Evolutionary conservation across 2,329 filamentous ascomycete genomes (phyloP), one percentile per base, ranked within the genome.

Genomic region (Zasmidium angulare): DNA sequence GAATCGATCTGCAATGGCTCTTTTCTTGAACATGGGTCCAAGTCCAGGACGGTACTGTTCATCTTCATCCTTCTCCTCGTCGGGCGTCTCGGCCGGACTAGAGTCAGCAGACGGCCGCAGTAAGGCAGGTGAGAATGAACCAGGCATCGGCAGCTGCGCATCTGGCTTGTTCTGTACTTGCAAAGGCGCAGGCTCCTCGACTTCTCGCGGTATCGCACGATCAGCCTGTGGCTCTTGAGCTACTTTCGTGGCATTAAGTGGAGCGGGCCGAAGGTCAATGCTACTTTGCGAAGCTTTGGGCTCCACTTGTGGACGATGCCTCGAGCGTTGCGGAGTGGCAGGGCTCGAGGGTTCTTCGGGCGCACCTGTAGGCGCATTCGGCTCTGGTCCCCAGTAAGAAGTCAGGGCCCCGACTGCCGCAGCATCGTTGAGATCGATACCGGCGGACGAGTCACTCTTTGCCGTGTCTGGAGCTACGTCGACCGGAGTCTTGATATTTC

Each of bases 11-110:
- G 85, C 85, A 0, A 87, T 87, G 62, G 84, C 85, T 71, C 90
- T 91, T 63, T 88, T 86, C 75, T 91, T 93, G 68, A 97, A 89
- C 93, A 96, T 96, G 1, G 92, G 91, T 0, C 91, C 91, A 6
- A 96, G 82, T 0, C 91, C 92, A 19, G 91, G 91, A n/a, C 90
- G 81, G 65, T 82, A 79, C 26, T 76, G 74, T 48, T 82, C 81
- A 40, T 63, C 63, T 51, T 64, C 60, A 3, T 55, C 56, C 22
- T 55, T 60, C 50, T 69, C 69, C 17, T 63, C 63, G 2, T 53
- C 49, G 10, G 66, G 66, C 3, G 65, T 61, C 24, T 46, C 59
- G 14, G 63, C 57, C n/a, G 63, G 59, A 20, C 58, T 63, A 6
- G 55, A 40, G 26, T 61, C 46, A 20, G 47, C 21, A 36, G 56